Evolutionary conservation across 805 yeast genomes (phyloP), one percentile per base, ranked within the genome.

Genomic region (Candida dajiaensis): DNA sequence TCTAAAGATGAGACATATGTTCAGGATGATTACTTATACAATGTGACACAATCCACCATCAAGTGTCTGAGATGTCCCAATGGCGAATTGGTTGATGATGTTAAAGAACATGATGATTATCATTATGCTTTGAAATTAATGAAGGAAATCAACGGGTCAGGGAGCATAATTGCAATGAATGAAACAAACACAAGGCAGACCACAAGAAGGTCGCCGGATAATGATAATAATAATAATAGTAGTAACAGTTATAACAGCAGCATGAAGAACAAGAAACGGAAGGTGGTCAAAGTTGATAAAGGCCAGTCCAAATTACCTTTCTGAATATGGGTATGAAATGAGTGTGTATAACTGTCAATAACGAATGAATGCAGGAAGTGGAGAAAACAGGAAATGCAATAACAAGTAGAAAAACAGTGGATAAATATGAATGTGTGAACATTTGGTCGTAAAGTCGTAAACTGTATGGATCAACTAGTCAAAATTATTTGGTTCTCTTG

Each of bases 121-220:
- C 85, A 80, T 52, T 57, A 69, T 38, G 85, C 85, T 0, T 46
- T 71, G 41, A 74, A 73, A 19, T 61, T 80, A 7, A 76, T 80
- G 1, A 68, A 70, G 45, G 23, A 52, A 51, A 35, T 42, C 41
- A 38, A 42, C 40, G 28, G 39, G 8, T 19, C 23, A 19, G 39
- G 39, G n/a, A 36, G 39, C 16, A 13, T 20, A 16, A 20, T 36
- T 36, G 39, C 9, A 36, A 19, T 19, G 25, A 20, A 36, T 20
- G n/a, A 13, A 36, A 20, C 12, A 20, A 36, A 40, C 11, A 33
- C 21, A 15, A 35, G 31, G 2, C 42, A 25, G 22, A 21, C 15
- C 20, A 25, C 13, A 16, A 33, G 20, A 18, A 36, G 18, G 5
- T 16, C 35, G 6, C 1, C 22, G n/a, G 10, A 26, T 19, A 21